phyloP scores from a whole-genome alignment of 139 green algal genomes.

The Diplosphaera chodatii region DNA sequence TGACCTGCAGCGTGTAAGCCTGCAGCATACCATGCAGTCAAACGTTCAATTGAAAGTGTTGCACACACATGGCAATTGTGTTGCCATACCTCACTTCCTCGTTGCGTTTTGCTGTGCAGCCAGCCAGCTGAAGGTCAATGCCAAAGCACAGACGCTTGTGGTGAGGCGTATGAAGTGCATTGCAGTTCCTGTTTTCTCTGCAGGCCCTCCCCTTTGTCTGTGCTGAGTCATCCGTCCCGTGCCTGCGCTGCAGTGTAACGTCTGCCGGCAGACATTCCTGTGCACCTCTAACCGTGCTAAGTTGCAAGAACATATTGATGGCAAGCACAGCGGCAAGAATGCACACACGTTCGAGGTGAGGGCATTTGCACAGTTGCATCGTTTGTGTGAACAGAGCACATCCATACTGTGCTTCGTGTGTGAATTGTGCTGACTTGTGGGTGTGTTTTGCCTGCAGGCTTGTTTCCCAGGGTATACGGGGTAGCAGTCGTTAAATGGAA shows the following conservation, averaged over 20 bases:
- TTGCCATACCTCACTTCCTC: not conserved
- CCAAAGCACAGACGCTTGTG: slow-evolving; percentile 34
- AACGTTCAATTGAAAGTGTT: not conserved
- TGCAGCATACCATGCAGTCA: not conserved
- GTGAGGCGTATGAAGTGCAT: too few species aligned
- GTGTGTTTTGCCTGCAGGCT: too few species aligned
- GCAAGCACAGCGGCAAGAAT: slow-evolving; percentile 47
- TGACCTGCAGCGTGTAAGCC: too few species aligned
- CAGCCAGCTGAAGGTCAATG: slow-evolving; percentile 47
- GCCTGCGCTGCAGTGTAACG: slow-evolving; percentile 32
- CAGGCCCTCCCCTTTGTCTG: too few species aligned
- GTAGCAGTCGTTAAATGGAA: too few species aligned
- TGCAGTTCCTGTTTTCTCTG: too few species aligned
- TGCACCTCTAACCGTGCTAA: slow-evolving; percentile 38
- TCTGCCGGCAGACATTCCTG: slow-evolving; percentile 52
- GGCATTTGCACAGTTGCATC: too few species aligned
- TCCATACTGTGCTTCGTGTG: too few species aligned
- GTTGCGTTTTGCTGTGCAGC: slow-evolving; percentile 5
- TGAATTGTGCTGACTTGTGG: too few species aligned
- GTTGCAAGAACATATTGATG: slow-evolving; percentile 49
- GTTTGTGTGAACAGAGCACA: too few species aligned
- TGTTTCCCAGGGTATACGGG: too few species aligned
- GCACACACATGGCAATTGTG: not conserved
- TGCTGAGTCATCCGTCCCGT: too few species aligned
- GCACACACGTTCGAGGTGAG: slow-evolving; percentile 13